Conservation (phyloP, 495 filamentous ascomycete species). For the Darksidea phi region DNA sequence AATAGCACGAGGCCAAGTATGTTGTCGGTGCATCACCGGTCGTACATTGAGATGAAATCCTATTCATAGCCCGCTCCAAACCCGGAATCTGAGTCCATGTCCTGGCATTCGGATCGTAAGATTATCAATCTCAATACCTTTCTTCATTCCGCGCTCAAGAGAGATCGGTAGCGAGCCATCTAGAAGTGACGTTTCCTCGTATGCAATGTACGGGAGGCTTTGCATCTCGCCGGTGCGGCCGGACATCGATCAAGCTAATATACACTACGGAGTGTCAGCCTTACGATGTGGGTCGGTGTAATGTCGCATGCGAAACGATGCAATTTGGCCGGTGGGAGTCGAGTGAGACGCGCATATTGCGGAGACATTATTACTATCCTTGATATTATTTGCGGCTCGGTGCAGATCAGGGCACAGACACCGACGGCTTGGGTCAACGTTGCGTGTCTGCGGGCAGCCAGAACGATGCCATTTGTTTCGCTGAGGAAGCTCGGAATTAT, state of each 20-base stretch:
- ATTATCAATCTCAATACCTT: constrained; percentile 15
- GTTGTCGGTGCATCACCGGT: background rate
- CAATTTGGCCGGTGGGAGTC: constrained; percentile 13
- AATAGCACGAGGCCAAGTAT: constrained; percentile 10
- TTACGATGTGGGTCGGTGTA: constrained; percentile 7
- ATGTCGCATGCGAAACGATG: constrained; percentile 5
- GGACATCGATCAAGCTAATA: constrained; percentile 9
- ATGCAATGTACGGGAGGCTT: constrained; percentile 9
- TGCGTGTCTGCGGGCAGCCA: too few relatives aligned
- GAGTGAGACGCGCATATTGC: constrained; percentile 21
- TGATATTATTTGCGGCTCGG: constrained; percentile 26
- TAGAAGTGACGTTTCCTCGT: constrained; percentile 20
- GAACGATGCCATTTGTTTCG: too few relatives aligned
- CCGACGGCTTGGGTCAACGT: constrained; percentile 1
- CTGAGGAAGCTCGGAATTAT: too few relatives aligned
- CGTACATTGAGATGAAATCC: constrained; percentile 3
- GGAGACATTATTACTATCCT: constrained; percentile 19
- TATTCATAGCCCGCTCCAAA: constrained; percentile 11
- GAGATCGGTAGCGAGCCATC: constrained; percentile 22
- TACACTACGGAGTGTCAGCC: constrained; percentile 26
- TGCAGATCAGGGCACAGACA: constrained; percentile 10
- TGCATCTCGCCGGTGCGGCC: background rate
- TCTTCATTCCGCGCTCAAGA: background rate
- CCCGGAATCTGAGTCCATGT: constrained; percentile 14
- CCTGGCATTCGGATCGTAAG: constrained; percentile 4